These are phyloP conservation scores for Ophiostoma angusticollis DNA, from an alignment of 2,329 filamentous ascomycete genomes.

Conservation along the genomic window DNA sequence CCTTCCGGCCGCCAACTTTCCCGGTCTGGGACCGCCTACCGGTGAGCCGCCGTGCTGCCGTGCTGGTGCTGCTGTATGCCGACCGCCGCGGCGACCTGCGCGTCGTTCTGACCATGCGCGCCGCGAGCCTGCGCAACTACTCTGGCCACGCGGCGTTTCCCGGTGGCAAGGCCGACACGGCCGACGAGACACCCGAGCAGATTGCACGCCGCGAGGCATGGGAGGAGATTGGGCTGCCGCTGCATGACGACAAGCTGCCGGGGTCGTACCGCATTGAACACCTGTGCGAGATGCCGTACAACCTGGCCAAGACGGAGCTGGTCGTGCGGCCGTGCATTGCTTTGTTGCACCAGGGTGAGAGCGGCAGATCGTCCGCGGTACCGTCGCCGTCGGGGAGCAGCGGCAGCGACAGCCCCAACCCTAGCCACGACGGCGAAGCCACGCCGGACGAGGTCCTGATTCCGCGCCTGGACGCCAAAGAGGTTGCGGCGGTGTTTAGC, in stretches of 20 bases:
- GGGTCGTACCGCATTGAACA: constrained; percentile 74
- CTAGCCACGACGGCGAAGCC: constrained; percentile 14
- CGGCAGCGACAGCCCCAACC: constrained; percentile 5
- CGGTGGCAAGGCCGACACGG: constrained; percentile 56
- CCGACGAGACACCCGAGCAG: constrained; percentile 54
- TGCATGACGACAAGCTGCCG: constrained; percentile 55
- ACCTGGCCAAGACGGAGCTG: constrained; percentile 59
- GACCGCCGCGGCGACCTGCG: constrained; percentile 68
- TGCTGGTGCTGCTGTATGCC: constrained; percentile 77
- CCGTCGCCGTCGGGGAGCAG: too few relatives aligned
- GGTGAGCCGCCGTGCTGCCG: constrained; percentile 62
- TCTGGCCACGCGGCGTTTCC: constrained; percentile 84
- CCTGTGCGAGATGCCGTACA: constrained; percentile 70
- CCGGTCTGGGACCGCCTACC: constrained; percentile 50
- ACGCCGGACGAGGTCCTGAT: constrained; percentile 59
- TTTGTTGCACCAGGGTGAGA: constrained; percentile 45
- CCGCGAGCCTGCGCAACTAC: constrained; percentile 49
- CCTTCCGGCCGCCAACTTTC: constrained; percentile 48
- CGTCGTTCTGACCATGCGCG: constrained; percentile 57
- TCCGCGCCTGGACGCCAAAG: constrained; percentile 71
- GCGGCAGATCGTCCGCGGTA: constrained; percentile 28
- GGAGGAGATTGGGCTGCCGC: constrained; percentile 85
- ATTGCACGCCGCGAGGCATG: constrained; percentile 81
- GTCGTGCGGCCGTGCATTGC: constrained; percentile 66
- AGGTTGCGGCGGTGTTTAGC: constrained; percentile 89